Base-by-base conservation (phyloP, 176 grass and related monocot species). In the Typha latifolia region DNA sequence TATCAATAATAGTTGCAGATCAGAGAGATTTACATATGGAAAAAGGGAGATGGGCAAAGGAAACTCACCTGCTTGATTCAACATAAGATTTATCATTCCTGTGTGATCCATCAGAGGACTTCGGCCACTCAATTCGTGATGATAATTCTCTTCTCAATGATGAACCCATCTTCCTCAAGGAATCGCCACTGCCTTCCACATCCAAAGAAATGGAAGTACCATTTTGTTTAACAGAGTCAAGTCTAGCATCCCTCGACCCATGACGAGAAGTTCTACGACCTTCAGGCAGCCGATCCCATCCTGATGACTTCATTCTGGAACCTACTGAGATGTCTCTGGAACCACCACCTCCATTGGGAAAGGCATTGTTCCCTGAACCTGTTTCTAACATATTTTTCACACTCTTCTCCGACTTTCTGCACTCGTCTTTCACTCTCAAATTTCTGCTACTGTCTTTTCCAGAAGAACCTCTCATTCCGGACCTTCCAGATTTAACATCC, bases 261-360 rank as follows among this genome's bases (percentile, higher is more conserved):
- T 66, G 63, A 43, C 8, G 51, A 50, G 55, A 50, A 68, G 65
- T 75, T 13, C 55, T 74, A 51, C 66, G 61, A 82, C 67, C 72
- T 81, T 86, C 78, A 50, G 86, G 84, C 21, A 85, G 64, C 75
- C 53, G 76, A 76, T 99, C 89, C 89, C 89, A 99, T 66, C 89
- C 86, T 57, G 83, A 86, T 23, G 69, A 51, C 65, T 83, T 99
- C 49, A 66, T 75, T 62, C 67, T 82, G 27, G 55, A 76, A 74
- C 51, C 86, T 65, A 66, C 55, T 52, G 64, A 53, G 74, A 74
- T 62, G 48, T 74, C 86, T 72, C 57, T 79, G 66, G 62, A 49
- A 51, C 49, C 68, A 71, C 76, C 78, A 77, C 59, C 56, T 56
- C 67, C 74, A 55, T 56, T 74, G 49, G 64, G 29, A 51, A 69